These are phyloP conservation scores for Chrysophaeum taylorii DNA, from an alignment of 352 stramenopile genomes.

Conservation along the genomic window DNA sequence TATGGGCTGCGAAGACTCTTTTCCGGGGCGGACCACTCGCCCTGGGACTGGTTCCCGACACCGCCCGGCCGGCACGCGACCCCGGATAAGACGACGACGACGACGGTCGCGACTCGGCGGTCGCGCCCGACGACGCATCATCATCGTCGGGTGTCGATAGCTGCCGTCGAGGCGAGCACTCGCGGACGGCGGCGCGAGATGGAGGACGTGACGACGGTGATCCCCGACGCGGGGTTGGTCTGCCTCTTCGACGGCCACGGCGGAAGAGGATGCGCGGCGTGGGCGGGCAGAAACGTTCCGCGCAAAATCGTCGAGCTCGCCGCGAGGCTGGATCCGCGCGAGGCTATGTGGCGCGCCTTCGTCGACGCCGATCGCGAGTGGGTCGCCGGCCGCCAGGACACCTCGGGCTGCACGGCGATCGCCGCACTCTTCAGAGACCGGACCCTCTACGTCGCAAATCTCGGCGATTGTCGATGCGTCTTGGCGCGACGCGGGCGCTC, in stretches of 20 bases:
- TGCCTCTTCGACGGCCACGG: constrained; percentile 2
- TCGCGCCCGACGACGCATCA: not conserved
- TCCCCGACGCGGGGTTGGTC: not conserved
- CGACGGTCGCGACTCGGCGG: not conserved
- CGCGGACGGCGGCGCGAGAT: not conserved
- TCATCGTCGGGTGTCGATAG: not conserved
- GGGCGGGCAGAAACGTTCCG: not conserved
- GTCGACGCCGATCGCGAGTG: not conserved
- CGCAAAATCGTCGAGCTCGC: not conserved
- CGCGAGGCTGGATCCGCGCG: not conserved
- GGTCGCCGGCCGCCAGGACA: not conserved
- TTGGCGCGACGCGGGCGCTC: not conserved
- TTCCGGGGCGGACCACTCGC: not conserved
- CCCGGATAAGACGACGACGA: not conserved
- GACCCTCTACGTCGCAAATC: not conserved
- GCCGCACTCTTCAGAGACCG: not conserved
- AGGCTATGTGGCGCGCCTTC: not conserved
- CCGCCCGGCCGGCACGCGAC: not conserved
- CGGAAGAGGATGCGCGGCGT: not conserved
- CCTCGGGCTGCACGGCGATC: not conserved
- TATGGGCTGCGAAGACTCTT: not conserved
- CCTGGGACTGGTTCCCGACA: not conserved
- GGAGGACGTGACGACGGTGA: not conserved
- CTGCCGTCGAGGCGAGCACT: not conserved
- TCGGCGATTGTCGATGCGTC: not conserved